A percentile compares a stretch with the other conserved stretches of the same genome.
Conservation (phyloP, 768 basidiomycete genomes). For the Pisolithus microcarpus region DNA sequence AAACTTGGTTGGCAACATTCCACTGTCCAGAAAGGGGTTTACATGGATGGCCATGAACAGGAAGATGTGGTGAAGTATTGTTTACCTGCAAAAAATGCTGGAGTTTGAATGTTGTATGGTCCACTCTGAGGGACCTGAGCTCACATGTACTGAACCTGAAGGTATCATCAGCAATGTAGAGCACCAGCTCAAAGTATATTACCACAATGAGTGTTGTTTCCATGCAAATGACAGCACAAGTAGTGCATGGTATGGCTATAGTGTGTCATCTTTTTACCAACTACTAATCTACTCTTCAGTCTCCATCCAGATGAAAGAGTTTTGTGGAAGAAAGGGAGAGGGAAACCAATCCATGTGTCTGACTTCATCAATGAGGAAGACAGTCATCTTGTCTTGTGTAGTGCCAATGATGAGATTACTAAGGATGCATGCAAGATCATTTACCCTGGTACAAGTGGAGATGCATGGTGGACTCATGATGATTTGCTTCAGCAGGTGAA, state of each 20-base stretch:
- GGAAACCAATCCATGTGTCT: constrained; percentile 31
- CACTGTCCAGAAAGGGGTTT: constrained; percentile 4
- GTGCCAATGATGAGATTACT: no score
- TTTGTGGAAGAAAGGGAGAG: constrained; percentile 12
- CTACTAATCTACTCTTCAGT: not conserved
- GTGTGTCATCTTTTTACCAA: no score
- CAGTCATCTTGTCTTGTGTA: constrained; percentile 7
- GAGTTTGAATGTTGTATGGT: not conserved
- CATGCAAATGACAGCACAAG: no score
- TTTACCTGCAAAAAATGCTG: not conserved
- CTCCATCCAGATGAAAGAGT: not conserved
- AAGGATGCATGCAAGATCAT: no score
- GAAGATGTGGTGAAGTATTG: constrained; percentile 1
- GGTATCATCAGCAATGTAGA: no score
- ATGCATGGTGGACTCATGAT: no score
- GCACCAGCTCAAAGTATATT: no score
- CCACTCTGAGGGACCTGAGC: not conserved
- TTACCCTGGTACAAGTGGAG: no score
- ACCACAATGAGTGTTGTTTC: no score
- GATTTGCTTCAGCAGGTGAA: no score
- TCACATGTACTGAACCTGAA: no score
- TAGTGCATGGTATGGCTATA: no score
- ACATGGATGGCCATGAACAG: constrained; percentile 13
- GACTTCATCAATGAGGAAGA: constrained; percentile 32
- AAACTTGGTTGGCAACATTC: constrained; percentile 8